Evolutionary conservation across 2,329 filamentous ascomycete species (phyloP).

Genomic region (Metarhizium guizhouense): DNA sequence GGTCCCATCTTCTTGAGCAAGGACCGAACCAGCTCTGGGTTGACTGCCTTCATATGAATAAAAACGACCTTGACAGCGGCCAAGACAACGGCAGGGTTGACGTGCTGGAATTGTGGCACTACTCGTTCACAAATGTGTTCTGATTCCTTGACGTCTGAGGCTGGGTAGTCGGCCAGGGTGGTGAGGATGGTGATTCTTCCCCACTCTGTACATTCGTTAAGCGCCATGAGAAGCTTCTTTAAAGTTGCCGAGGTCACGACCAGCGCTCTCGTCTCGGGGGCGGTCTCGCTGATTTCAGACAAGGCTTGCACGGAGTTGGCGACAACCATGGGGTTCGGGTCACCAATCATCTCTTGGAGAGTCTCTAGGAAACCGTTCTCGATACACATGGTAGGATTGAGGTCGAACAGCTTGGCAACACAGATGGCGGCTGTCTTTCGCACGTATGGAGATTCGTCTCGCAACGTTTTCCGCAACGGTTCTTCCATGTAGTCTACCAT

Average conservation of each 20-base stretch:
- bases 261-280: slow-evolving; percentile 82
- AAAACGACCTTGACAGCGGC: slow-evolving; percentile 98
- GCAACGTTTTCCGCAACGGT: slow-evolving; percentile 85
- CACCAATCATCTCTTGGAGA: slow-evolving; percentile 90
- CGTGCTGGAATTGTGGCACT: slow-evolving; percentile 94
- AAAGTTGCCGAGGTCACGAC: slow-evolving; percentile 73
- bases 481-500: slow-evolving; percentile 99
- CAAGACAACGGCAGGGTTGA: slow-evolving; percentile 92
- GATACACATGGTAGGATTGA: slow-evolving; percentile 85
- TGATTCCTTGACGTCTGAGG: slow-evolving; percentile 84
- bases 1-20: slow-evolving; percentile 99
- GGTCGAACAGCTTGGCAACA: slow-evolving; percentile 93
- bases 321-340: slow-evolving; percentile 98
- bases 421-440: slow-evolving; percentile 97
- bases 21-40: slow-evolving; percentile 66
- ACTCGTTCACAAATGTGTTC: slow-evolving; percentile 98
- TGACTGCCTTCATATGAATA: slow-evolving; percentile 83
- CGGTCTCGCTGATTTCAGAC: slow-evolving; percentile 81
- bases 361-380: slow-evolving; percentile 95
- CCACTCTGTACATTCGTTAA: slow-evolving; percentile 99
- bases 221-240: slow-evolving; percentile 91
- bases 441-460: slow-evolving; percentile 96
- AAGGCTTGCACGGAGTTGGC: slow-evolving; percentile 94
- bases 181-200: slow-evolving; percentile 88
- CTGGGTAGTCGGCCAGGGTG: slow-evolving; percentile 80